Base-by-base conservation (phyloP, 768 basidiomycete species). In the Leccinum longicurvipes region DNA sequence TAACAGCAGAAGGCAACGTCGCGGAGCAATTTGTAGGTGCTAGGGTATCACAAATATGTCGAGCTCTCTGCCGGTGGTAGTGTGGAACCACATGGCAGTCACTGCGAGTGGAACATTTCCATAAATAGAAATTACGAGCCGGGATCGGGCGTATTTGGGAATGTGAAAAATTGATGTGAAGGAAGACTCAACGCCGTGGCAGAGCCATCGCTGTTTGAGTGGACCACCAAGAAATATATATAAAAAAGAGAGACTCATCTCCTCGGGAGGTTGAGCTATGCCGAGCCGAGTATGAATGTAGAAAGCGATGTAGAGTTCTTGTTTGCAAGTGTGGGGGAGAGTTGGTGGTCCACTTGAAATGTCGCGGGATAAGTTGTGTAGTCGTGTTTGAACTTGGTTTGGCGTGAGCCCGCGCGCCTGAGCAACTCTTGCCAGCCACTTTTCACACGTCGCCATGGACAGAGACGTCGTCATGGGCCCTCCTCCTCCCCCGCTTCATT, bases 381-480 rank as follows among this genome's bases (percentile, higher is more conserved):
- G 70, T 49, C 62, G 60, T 70, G 69, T 71, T 71, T 71, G 70
- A 70, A 56, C 63, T 58, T 67, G 65, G 67, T 70, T 70, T 67
- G 32, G 47, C 45, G 51, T 58, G n/a, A n/a, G n/a, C 42, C 57
- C 50, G 69, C 66, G 65, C 64, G 58, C 66, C 61, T 57, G 61
- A 63, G 50, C 50, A 53, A 54, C 41, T 60, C 58, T 50, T 53
- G 49, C 36, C 42, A 39, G 28, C 52, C 23, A 48, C 62, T 70
- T 72, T 59, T 63, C 68, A 53, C 69, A 70, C 68, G 48, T 60
- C 67, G 59, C 51, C 62, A 53, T 56, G 49, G 80, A 82, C 60
- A 75, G 72, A 62, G 82, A 82, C 65, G 65, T 79, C 67, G 67
- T 75, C 60, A 82, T 84, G 80, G 77, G 76, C 10, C 77, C 82